Evolutionary conservation across 139 green algal genomes (phyloP), one percentile per base, ranked within the genome.

Genomic region (Tetradesmus lagerheimii): DNA sequence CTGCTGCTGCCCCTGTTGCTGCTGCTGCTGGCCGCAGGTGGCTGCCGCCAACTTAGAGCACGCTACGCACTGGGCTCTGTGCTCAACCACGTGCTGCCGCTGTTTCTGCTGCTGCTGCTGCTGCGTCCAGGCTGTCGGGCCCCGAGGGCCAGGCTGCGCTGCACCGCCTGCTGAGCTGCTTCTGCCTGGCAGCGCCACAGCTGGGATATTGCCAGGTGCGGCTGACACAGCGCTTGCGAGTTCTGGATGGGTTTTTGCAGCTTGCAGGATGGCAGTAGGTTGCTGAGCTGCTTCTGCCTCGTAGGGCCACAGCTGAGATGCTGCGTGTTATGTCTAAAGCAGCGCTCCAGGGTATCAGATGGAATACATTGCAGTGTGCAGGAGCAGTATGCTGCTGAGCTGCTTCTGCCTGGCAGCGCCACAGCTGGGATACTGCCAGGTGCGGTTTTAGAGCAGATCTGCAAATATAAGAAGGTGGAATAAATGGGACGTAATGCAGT

Each of bases 121-220:
- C 38, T 43, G 35, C 8, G 5, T 20, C 18, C 85, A 82, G 62
- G 43, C 25, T 82, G n/a, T 80, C 85, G 0, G 39, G 41, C 15
- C 41, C 67, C 29, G 37, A n/a, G 27, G 38, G 41, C 41, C 85
- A 80, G n/a, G 37, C 41, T n/a, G 41, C 41, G 1, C 67, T 82
- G 16, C 29, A 3, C 16, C 64, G 67, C 12, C 43, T 82, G 66
- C 67, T 82, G 31, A n/a, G 67, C 67, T 83, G 67, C 85, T 88
- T 88, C 62, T 88, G 83, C 62, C 83, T 88, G 37, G 35, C 83
- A 8, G 37, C 57, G 15, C 83, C 83, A 1, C 83, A 88, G 23
- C 83, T 88, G 83, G 83, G 83, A 16, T 88, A 88, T 62, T 80
- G 62, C 20, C 83, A 88, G 74, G 74, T 80, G 74, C 2, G n/a